Conservation (phyloP, 305 asterid species). For the Rubia peregrina region DNA sequence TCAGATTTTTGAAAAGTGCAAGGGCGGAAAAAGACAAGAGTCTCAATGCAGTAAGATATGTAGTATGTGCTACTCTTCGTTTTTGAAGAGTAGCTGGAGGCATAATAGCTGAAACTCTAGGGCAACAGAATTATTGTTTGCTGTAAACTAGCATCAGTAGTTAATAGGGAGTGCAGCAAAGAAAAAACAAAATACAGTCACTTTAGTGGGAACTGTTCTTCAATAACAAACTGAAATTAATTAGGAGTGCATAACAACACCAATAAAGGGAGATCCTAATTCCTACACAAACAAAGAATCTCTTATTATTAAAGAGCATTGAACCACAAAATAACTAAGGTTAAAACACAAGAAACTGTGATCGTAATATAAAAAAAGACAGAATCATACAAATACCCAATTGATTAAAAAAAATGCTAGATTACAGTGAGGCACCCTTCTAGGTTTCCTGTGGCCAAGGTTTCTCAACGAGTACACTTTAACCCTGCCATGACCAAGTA, state of each 20-base stretch:
- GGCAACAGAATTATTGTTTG: neutral
- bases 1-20: neutral
- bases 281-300: neutral
- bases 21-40: neutral
- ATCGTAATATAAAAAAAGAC: neutral
- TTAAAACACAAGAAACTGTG: neutral
- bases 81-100: neutral
- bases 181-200: neutral
- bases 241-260: neutral
- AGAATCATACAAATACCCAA: neutral
- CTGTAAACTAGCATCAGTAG: neutral
- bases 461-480: no score
- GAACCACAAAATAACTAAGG: neutral
- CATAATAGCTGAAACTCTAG: neutral
- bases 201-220: neutral
- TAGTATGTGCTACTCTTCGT: neutral
- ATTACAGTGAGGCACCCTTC: no score
- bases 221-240: neutral
- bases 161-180: neutral
- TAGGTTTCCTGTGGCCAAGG: neutral
- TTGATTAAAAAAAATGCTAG: neutral
- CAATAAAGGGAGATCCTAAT: neutral
- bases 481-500: neutral
- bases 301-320: neutral
- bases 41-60: neutral